These are phyloP conservation scores for Firmiana major DNA, from an alignment of 345 rosid species.

Conservation along the genomic window DNA sequence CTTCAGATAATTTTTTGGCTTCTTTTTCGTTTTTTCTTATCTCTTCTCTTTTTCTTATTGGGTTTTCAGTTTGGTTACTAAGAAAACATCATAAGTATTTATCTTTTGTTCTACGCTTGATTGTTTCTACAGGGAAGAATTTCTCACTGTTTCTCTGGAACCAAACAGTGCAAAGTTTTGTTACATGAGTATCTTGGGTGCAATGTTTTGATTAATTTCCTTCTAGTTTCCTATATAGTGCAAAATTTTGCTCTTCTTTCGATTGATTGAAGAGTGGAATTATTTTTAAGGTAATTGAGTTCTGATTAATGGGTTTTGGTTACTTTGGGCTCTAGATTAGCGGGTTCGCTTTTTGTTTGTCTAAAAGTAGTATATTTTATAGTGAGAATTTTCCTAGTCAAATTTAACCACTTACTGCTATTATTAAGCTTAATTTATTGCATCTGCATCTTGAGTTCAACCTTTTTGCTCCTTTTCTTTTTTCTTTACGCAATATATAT, in stretches of 20 bases:
- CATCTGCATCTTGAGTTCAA: not conserved
- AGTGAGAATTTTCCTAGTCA: not conserved
- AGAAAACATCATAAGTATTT: not conserved
- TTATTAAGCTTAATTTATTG: conserved; percentile 1
- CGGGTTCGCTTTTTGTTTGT: not conserved
- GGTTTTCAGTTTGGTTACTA: not conserved
- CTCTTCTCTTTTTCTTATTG: not conserved
- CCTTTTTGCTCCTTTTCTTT: not conserved
- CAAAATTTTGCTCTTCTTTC: not conserved
- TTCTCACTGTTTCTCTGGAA: not conserved
- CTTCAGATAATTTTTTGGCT: not conserved
- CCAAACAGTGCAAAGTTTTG: not conserved
- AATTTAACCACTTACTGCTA: not conserved
- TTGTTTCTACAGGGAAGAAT: not conserved
- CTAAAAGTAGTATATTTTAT: not conserved
- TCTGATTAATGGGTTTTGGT: not conserved
- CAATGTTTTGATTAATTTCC: not conserved
- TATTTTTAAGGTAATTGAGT: not conserved
- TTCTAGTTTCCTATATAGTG: not conserved
- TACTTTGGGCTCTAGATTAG: not conserved
- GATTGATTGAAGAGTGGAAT: not conserved
- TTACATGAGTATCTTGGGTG: not conserved
- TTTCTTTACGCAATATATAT: not conserved
- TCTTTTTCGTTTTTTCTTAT: not conserved
- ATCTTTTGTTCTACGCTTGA: not conserved